A percentile compares a stretch with the other conserved stretches of the same genome.
Conservation (phyloP, 331 rosid species). For the Pyracantha coccinea region DNA sequence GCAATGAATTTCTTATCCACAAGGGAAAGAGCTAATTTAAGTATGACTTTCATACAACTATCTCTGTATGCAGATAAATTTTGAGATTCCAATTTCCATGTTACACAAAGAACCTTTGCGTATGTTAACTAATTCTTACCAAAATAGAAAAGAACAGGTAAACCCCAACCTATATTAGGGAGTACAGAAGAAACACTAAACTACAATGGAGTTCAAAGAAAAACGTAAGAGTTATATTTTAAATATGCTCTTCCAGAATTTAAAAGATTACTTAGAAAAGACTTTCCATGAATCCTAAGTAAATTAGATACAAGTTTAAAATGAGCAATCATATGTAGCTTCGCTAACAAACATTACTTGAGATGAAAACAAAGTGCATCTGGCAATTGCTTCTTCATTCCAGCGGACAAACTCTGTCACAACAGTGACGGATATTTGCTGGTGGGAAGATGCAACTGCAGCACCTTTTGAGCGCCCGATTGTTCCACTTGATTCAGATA, state of each 20-base stretch:
- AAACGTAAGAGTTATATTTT: neutral
- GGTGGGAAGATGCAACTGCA: constrained; percentile 68
- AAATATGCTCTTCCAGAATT: neutral
- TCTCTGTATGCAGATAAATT: neutral
- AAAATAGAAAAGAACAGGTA: neutral
- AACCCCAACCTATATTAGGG: neutral
- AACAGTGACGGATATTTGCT: constrained; percentile 94
- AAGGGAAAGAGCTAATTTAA: neutral
- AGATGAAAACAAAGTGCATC: constrained; percentile 87
- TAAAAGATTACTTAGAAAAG: neutral
- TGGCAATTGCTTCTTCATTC: constrained; percentile 93
- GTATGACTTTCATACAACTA: neutral
- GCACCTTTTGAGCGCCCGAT: constrained; percentile 94
- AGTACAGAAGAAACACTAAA: neutral
- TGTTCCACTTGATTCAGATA: constrained; percentile 76
- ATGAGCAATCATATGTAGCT: neutral
- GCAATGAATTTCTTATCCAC: neutral
- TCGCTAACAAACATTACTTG: constrained; percentile 49
- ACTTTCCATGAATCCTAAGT: neutral
- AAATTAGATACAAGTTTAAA: neutral
- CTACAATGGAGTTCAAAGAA: neutral
- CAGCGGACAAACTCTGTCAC: constrained; percentile 98
- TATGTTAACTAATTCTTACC: neutral
- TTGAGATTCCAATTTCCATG: neutral
- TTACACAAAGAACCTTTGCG: neutral